These are phyloP conservation scores for Sphagnum fallax DNA, from an alignment of 228 moss, liverwort and hornwort species.

Conservation along the genomic window DNA sequence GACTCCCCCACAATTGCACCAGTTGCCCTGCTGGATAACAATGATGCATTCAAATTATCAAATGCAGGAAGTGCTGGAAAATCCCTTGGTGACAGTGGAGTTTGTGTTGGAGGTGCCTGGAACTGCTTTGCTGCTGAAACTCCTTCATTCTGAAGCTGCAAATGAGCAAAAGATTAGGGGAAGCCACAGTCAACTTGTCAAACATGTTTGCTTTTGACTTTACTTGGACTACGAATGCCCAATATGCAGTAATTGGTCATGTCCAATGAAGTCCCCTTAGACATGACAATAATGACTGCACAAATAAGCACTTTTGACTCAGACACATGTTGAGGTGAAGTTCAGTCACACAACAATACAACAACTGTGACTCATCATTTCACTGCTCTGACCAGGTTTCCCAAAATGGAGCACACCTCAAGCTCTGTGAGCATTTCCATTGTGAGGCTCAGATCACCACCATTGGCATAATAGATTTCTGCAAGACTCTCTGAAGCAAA, in stretches of 20 bases:
- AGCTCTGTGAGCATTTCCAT: conserved; percentile 55
- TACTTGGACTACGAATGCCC: not conserved
- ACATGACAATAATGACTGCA: not conserved
- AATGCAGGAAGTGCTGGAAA: conserved; percentile 42
- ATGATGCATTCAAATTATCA: conserved; percentile 13
- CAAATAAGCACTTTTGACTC: not conserved
- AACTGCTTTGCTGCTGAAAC: conserved; percentile 29
- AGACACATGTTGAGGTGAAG: not conserved
- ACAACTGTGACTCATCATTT: not conserved
- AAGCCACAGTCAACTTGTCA: not conserved
- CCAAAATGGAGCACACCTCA: conserved; percentile 22
- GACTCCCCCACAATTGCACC: conserved; percentile 18
- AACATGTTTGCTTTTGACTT: not conserved
- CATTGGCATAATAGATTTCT: conserved; percentile 53
- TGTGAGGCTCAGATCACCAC: conserved; percentile 51
- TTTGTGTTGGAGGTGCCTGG: conserved; percentile 23
- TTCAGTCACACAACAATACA: not conserved
- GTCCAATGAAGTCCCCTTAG: not conserved
- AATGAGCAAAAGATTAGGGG: not conserved
- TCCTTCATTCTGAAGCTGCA: conserved; percentile 42
- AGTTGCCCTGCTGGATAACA: conserved; percentile 13
- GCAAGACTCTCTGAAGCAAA: conserved; percentile 56
- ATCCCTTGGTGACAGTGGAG: conserved; percentile 38
- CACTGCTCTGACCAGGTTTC: too few species aligned
- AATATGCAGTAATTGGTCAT: not conserved